Percentiles rank a stretch among this genome's conserved stretches.
phyloP scores from a whole-genome alignment of 2,329 filamentous ascomycete genomes.

The Helotiales sp. region DNA sequence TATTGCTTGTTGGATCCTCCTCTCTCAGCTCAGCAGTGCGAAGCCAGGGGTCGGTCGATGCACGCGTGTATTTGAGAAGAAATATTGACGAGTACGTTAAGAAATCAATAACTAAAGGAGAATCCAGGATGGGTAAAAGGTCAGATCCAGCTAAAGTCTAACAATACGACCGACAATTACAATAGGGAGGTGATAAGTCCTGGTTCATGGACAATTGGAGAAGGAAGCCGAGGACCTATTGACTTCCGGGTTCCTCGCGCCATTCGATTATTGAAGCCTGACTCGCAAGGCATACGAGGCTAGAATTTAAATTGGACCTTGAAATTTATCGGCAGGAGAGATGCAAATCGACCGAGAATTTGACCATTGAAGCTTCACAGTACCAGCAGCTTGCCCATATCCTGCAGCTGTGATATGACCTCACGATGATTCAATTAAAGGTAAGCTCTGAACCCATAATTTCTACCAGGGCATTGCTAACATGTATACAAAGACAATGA shows the following conservation, averaged over 20 bases:
- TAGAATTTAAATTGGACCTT: slow-evolving; percentile 13
- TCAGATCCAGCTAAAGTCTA: slow-evolving; percentile 32
- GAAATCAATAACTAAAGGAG: slow-evolving; percentile 7
- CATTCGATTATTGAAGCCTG: not conserved
- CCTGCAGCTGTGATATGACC: slow-evolving; percentile 32
- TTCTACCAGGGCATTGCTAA: not conserved
- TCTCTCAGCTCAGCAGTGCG: slow-evolving; percentile 23
- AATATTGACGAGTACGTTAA: not conserved
- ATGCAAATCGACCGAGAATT: not conserved
- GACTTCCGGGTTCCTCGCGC: no score
- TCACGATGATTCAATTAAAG: slow-evolving; percentile 92
- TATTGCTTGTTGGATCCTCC: not conserved
- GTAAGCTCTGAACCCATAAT: slow-evolving; percentile 48
- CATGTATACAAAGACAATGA: slow-evolving; percentile 71
- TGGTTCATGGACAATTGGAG: slow-evolving; percentile 5
- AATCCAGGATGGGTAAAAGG: slow-evolving; percentile 11
- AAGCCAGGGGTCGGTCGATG: slow-evolving; percentile 14
- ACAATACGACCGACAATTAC: slow-evolving; percentile 13
- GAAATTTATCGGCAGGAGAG: slow-evolving; percentile 6
- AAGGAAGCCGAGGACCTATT: not conserved
- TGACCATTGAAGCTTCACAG: not conserved
- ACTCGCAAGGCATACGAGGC: slow-evolving; percentile 1
- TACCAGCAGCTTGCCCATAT: not conserved
- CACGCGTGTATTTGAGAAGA: slow-evolving; percentile 8
- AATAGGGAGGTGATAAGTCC: not conserved